Conservation (phyloP, 2,329 filamentous ascomycete species). For the Scedosporium boydii region DNA sequence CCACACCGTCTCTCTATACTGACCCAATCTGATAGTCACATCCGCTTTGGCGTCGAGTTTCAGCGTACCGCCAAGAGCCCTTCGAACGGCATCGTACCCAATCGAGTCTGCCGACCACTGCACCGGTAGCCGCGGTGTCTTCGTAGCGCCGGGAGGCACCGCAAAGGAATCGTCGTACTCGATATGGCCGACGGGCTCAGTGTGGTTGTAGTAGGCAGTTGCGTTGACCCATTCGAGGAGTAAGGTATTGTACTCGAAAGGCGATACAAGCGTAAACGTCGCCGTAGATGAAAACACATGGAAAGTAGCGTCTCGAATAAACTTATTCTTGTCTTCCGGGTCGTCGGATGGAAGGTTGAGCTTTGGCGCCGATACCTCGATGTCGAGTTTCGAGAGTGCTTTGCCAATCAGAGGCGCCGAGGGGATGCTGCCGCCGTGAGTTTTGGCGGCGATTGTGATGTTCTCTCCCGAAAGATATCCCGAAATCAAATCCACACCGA, state of each 20-base stretch:
- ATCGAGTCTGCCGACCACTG: constrained; percentile 67
- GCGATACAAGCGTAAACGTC: constrained; percentile 73
- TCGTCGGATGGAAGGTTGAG: constrained; percentile 47
- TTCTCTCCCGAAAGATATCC: constrained; percentile 84
- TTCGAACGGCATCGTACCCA: constrained; percentile 72
- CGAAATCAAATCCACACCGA: constrained; percentile 67
- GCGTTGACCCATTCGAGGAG: constrained; percentile 75
- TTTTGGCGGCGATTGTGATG: constrained; percentile 64
- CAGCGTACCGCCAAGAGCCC: constrained; percentile 70
- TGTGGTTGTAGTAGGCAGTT: constrained; percentile 75
- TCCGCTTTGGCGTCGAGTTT: constrained; percentile 70
- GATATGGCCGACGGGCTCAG: constrained; percentile 69
- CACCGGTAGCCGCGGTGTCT: constrained; percentile 72
- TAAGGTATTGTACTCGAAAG: constrained; percentile 61
- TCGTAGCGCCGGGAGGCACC: constrained; percentile 63
- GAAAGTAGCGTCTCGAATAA: constrained; percentile 79
- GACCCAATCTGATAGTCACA: constrained; percentile 64
- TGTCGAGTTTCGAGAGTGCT: constrained; percentile 60
- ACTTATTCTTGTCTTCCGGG: constrained; percentile 39
- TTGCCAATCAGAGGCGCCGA: constrained; percentile 60
- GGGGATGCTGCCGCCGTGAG: constrained; percentile 66
- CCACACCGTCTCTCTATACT: constrained; percentile 65
- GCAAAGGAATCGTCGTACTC: constrained; percentile 64
- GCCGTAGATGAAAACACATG: constrained; percentile 82
- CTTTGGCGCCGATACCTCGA: constrained; percentile 63